A percentile compares a stretch with the other conserved stretches of the same genome.
Conservation (phyloP, 2,329 filamentous ascomycete species). For the Verticillium nubilum region DNA sequence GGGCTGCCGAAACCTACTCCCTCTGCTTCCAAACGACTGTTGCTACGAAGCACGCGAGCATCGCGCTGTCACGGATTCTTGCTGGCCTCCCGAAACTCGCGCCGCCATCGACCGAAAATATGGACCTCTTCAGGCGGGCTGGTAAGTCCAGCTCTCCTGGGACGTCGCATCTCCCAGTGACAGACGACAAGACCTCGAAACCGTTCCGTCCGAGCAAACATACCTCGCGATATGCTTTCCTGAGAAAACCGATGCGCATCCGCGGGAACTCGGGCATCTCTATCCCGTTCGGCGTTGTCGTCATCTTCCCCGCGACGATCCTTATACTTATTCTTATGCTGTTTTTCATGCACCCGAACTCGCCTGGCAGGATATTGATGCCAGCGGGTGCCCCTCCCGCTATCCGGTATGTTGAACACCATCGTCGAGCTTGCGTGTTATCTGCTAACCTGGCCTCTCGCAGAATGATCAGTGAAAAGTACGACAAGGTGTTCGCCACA, state of each 20-base stretch:
- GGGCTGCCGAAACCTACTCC: neutral
- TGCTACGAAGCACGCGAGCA: neutral
- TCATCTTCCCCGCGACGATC: constrained; percentile 88
- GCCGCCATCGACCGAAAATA: constrained; percentile 17
- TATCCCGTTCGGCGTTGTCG: constrained; percentile 84
- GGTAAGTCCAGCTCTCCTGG: constrained; percentile 41
- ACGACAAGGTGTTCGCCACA: constrained; percentile 93
- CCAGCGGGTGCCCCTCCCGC: constrained; percentile 82
- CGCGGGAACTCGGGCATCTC: constrained; percentile 89
- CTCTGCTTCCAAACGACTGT: neutral
- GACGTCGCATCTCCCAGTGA: constrained; percentile 38
- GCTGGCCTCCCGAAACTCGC: neutral
- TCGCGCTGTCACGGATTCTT: neutral
- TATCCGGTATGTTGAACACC: constrained; percentile 63
- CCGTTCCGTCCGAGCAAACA: constrained; percentile 31
- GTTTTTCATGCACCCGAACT: constrained; percentile 82
- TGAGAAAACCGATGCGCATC: constrained; percentile 79
- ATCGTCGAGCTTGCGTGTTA: neutral
- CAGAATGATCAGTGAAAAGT: constrained; percentile 93
- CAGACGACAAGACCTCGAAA: constrained; percentile 41
- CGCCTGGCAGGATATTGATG: constrained; percentile 76
- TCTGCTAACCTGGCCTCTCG: constrained; percentile 9
- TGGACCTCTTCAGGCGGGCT: constrained; percentile 55
- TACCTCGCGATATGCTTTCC: constrained; percentile 64
- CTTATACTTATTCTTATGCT: constrained; percentile 86